These are phyloP conservation scores for Rhytidhysteron rufulum DNA, from an alignment of 2,329 filamentous ascomycete genomes.

Conservation along the genomic window DNA sequence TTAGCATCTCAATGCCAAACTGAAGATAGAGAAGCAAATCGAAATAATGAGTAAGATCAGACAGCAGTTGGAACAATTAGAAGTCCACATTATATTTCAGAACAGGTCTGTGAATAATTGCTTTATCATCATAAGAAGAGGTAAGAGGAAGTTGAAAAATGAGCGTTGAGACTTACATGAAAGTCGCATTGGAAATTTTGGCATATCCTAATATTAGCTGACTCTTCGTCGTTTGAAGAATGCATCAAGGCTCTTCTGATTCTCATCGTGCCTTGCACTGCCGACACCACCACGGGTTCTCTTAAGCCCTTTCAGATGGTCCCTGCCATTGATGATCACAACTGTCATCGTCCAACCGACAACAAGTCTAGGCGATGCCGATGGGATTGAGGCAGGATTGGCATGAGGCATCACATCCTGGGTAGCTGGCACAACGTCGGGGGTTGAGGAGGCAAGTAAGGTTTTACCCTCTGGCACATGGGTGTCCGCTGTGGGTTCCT, in stretches of 20 bases:
- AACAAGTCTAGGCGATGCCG: constrained; percentile 10
- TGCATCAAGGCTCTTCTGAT: constrained; percentile 69
- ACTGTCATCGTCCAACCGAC: constrained; percentile 51
- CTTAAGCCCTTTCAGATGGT: constrained; percentile 70
- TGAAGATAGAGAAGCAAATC: neutral
- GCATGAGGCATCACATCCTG: neutral
- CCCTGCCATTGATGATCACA: constrained; percentile 62
- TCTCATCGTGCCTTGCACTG: constrained; percentile 69
- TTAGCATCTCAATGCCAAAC: neutral
- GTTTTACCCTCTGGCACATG: too few relatives aligned
- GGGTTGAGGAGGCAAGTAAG: neutral
- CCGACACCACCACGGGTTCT: constrained; percentile 81
- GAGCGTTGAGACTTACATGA: constrained; percentile 18
- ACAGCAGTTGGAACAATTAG: constrained; percentile 77
- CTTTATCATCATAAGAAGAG: constrained; percentile 50
- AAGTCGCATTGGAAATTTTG: too few relatives aligned
- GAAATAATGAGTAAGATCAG: constrained; percentile 48
- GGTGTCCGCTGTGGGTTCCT: neutral
- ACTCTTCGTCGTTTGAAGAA: constrained; percentile 67
- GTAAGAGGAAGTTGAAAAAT: constrained; percentile 11
- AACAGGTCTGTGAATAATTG: constrained; percentile 79
- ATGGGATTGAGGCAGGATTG: neutral
- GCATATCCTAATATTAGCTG: too few relatives aligned
- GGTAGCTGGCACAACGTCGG: neutral
- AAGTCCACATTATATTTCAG: constrained; percentile 69